Conservation (phyloP, 352 stramenopile species). For the Pilasporangium apinafurcum region DNA sequence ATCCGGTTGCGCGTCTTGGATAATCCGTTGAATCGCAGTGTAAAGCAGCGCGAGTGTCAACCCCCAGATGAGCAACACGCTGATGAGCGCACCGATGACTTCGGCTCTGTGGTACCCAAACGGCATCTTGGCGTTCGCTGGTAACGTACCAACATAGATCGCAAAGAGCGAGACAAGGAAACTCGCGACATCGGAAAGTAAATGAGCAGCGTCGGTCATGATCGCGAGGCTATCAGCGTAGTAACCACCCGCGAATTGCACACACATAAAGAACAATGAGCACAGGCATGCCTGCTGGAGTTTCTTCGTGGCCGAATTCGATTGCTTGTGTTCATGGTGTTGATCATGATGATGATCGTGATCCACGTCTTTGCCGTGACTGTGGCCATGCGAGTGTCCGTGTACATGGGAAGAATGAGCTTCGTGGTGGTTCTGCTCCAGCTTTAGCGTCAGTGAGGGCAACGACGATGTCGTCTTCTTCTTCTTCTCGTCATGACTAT, state of each 20-base stretch:
- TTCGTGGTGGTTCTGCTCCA: no score
- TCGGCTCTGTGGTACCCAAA: conserved; percentile 97
- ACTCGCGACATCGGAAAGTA: conserved; percentile 70
- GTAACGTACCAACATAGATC: conserved; percentile 61
- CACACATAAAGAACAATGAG: conserved; percentile 92
- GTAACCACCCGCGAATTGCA: conserved; percentile 93
- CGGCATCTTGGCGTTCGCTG: conserved; percentile 63
- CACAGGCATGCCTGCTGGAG: conserved; percentile 70
- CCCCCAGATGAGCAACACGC: conserved; percentile 92
- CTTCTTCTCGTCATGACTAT: conserved; percentile 31
- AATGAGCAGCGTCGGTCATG: conserved; percentile 86
- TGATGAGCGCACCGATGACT: conserved; percentile 93
- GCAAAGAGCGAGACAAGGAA: conserved; percentile 82
- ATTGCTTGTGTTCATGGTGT: conserved; percentile 9
- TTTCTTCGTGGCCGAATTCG: conserved; percentile 53
- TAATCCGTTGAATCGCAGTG: conserved; percentile 85
- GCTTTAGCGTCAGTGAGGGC: no score
- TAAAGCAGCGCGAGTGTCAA: conserved; percentile 90
- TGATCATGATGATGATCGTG: conserved; percentile 6
- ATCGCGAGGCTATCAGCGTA: conserved; percentile 94
- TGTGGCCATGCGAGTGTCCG: conserved; percentile 14
- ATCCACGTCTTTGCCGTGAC: conserved; percentile 6
- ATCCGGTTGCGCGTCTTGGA: conserved; percentile 31
- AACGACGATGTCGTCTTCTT: no score
- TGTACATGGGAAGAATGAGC: no score